Percentiles rank a stretch among this genome's conserved stretches.
These are phyloP conservation scores for Trichocladium antarcticum DNA, from an alignment of 495 filamentous ascomycete genomes.

Conservation along the genomic window DNA sequence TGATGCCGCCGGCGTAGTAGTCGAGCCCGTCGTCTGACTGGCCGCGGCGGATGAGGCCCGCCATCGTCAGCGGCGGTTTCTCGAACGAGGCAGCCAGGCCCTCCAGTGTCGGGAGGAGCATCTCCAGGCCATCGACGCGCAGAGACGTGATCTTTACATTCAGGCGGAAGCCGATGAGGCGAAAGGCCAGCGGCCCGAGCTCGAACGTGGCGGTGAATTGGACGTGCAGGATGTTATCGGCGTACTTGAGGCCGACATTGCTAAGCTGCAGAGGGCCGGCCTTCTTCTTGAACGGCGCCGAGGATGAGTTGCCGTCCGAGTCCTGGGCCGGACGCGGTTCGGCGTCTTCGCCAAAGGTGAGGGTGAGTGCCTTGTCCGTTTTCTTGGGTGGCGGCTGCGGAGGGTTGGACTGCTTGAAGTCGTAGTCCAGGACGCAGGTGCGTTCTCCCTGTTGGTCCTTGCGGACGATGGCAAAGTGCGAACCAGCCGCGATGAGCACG, in stretches of 20 bases:
- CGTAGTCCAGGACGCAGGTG: not conserved
- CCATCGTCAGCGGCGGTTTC: conserved; percentile 29
- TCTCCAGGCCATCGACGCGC: not conserved
- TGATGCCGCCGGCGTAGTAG: conserved; percentile 31
- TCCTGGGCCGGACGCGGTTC: not conserved
- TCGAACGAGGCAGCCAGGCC: conserved; percentile 32
- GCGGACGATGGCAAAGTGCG: not conserved
- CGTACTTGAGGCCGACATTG: conserved; percentile 30
- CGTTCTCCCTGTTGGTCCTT: not conserved
- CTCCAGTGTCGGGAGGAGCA: conserved; percentile 13
- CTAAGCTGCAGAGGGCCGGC: conserved; percentile 23
- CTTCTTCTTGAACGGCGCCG: conserved; percentile 21
- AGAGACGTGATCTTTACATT: conserved; percentile 9
- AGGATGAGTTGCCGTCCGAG: not conserved
- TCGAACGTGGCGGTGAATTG: conserved; percentile 27
- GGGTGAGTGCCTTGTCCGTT: not conserved
- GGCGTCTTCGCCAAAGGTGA: not conserved
- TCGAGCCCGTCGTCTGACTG: conserved; percentile 1
- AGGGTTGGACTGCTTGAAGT: not conserved
- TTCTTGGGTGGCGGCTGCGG: too few species aligned
- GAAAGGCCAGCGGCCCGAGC: conserved; percentile 33
- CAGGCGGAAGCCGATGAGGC: conserved; percentile 27
- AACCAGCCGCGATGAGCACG: too few species aligned
- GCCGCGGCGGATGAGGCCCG: conserved; percentile 29
- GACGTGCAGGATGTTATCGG: conserved; percentile 19